Evolutionary conservation across 768 basidiomycete species (phyloP), one percentile per base, ranked within the genome.

Genomic region (Gloeopeniophorella convolvens): DNA sequence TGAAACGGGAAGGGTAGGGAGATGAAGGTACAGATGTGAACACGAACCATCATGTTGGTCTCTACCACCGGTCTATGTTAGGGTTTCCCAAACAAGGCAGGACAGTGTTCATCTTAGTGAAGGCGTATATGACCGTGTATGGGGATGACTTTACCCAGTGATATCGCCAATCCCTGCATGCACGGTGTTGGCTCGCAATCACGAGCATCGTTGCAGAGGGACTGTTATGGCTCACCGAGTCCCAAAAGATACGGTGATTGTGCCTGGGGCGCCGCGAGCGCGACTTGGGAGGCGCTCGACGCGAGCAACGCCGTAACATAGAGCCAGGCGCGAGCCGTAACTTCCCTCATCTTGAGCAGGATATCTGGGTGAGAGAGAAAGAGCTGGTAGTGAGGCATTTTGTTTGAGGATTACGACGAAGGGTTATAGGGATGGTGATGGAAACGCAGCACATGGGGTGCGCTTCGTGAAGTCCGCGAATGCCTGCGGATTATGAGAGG

Each of bases 21-120:
- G 18, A 42, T 20, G 21, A 40, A 48, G 20, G 24, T 11, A 26
- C 21, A 13, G 16, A 36, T 28, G 28, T n/a, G 36, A 32, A 26
- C 39, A 43, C 66, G 40, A 63, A 79, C 83, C 84, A 87, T 85
- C 81, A 88, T 84, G 55, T 86, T 87, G 15, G 86, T 89, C 70
- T 89, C 85, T 5, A 88, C 85, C 15, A 87, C 78, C 3, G 85
- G 83, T 18, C 82, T 83, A 26, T 1, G 32, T n/a, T n/a, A 32
- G 32, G 30, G 16, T 3, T 44, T n/a, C 34, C 40, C 51, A 35
- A 26, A 42, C 35, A 15, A 23, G 16, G 52, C 41, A 45, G 20
- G 33, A 35, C 16, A 39, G 20, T 15, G 16, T 39, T n/a, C 12
- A 5, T 49, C 33, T 44, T 28, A 32, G 45, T 21, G 11, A 18